phyloP scores from a whole-genome alignment of 2,329 filamentous ascomycete genomes.

The Ascocoryne sarcoides region DNA sequence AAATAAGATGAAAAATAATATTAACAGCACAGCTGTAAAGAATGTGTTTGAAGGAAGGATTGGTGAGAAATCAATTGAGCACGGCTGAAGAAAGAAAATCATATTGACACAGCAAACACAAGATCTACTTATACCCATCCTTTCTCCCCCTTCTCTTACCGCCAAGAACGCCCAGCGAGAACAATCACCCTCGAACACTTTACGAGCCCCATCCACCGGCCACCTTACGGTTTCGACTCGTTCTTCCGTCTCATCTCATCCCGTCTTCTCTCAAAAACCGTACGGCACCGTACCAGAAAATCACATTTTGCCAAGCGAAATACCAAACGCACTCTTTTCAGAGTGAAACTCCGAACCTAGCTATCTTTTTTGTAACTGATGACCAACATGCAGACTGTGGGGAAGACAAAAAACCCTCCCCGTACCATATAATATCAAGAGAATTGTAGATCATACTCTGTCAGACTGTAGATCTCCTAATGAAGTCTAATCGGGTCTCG shows the following conservation, averaged over 20 bases:
- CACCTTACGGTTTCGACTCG: constrained; percentile 2
- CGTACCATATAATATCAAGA: neutral
- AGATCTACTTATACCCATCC: neutral
- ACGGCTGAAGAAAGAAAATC: neutral
- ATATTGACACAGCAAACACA: neutral
- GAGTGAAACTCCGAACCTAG: neutral
- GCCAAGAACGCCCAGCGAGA: neutral
- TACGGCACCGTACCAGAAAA: too few relatives aligned
- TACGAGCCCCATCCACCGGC: too few relatives aligned
- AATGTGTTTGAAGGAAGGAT: neutral
- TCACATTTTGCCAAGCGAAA: too few relatives aligned
- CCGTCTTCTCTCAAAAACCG: too few relatives aligned
- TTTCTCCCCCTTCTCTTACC: neutral
- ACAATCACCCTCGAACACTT: neutral
- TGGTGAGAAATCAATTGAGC: neutral
- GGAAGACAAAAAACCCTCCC: neutral
- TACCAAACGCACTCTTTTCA: too few relatives aligned
- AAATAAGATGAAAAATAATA: neutral
- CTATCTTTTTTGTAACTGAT: neutral
- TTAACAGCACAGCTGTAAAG: constrained; percentile 1
- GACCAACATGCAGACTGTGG: neutral
- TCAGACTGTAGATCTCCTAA: neutral
- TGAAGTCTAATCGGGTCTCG: neutral
- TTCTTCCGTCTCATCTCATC: constrained; percentile 1
- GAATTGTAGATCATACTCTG: neutral